Conservation (phyloP, 139 green algal genomes). For the Dunaliella primolecta region DNA sequence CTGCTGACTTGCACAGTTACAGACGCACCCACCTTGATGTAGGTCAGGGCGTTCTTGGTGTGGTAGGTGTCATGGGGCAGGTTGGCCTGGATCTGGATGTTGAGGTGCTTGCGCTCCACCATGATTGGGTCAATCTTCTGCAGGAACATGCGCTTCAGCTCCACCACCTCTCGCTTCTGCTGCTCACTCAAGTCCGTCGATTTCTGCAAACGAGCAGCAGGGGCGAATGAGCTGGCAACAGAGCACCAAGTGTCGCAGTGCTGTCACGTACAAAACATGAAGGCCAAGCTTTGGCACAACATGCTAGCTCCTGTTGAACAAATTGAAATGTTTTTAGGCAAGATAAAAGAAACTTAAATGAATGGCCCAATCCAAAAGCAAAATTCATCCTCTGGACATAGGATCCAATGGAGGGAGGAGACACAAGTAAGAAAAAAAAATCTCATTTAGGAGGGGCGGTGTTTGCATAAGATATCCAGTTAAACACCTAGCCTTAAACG, state of each 20-base stretch:
- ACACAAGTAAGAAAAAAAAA: no score
- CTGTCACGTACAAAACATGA: neutral
- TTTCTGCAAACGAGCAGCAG: conserved; percentile 24
- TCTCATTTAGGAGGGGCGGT: no score
- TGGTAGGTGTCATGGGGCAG: conserved; percentile 61
- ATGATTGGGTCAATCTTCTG: conserved; percentile 49
- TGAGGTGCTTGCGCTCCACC: conserved; percentile 58
- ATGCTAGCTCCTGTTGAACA: neutral
- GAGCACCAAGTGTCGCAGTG: neutral
- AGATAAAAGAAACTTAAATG: no score
- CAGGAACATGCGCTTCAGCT: conserved; percentile 61
- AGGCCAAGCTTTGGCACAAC: neutral
- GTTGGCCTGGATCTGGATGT: conserved; percentile 62
- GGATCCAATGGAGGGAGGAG: no score
- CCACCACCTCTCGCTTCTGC: conserved; percentile 58
- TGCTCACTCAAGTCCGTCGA: conserved; percentile 45
- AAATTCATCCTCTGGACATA: no score
- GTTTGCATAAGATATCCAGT: no score
- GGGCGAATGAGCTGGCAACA: neutral
- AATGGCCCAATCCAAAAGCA: no score
- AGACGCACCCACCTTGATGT: conserved; percentile 59
- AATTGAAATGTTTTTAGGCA: no score
- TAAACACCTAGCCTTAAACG: no score
- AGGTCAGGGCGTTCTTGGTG: conserved; percentile 57
- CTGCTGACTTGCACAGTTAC: no score